phyloP scores from a whole-genome alignment of 2,329 filamentous ascomycete species.

The Colletotrichum higginsianum region DNA sequence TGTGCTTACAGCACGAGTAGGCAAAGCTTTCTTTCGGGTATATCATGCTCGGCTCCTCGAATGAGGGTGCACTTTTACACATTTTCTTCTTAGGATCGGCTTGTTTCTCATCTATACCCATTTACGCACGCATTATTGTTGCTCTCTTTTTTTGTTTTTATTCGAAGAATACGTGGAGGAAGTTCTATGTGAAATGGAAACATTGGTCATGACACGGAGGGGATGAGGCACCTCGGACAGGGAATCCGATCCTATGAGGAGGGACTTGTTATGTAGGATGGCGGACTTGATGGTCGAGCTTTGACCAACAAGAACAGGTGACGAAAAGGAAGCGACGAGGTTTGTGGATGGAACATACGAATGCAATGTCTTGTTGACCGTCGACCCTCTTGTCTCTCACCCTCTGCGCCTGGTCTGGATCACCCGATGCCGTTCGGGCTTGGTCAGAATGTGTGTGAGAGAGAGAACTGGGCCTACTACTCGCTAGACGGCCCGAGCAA shows the following conservation, averaged over 20 bases:
- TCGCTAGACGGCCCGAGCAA: constrained; percentile 1
- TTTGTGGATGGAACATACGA: constrained; percentile 8
- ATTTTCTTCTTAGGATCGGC: constrained; percentile 32
- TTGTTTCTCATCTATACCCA: constrained; percentile 44
- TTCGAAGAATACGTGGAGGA: constrained; percentile 32
- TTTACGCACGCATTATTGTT: constrained; percentile 43
- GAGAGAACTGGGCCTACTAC: constrained; percentile 2
- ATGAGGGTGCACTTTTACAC: constrained; percentile 27
- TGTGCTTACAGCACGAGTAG: constrained; percentile 19
- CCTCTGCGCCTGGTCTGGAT: background rate
- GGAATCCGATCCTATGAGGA: constrained; percentile 27
- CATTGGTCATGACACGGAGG: constrained; percentile 37
- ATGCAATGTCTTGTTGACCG: constrained; percentile 7
- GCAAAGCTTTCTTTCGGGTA: constrained; percentile 39
- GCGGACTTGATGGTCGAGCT: constrained; percentile 18
- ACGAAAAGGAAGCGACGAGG: background rate
- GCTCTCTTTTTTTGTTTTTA: constrained; percentile 31
- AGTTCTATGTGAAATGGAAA: constrained; percentile 29
- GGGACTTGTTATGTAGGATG: constrained; percentile 9
- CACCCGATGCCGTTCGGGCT: background rate
- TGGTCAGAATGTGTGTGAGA: background rate
- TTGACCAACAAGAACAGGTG: background rate
- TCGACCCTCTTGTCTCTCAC: background rate
- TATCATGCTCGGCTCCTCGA: constrained; percentile 10
- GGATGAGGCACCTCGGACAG: constrained; percentile 16